A percentile compares a stretch with the other conserved stretches of the same genome.
phyloP scores from a whole-genome alignment of 192 early-diverging fungal species.

The Coemansia sp. region DNA sequence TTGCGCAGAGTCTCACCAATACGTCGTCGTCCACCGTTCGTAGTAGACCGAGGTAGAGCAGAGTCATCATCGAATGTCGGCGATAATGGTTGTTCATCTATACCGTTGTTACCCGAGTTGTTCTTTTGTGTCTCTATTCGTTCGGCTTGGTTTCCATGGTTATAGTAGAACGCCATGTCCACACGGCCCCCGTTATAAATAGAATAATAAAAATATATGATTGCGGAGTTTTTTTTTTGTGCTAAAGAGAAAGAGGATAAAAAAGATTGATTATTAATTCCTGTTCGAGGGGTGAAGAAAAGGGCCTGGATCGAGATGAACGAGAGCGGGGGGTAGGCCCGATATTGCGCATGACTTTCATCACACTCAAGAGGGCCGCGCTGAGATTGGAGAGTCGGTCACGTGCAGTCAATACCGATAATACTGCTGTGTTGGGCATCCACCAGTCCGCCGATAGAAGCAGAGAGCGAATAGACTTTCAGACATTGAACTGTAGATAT shows the following conservation, averaged over 20 bases:
- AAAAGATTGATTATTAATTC: too few species aligned
- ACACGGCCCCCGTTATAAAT: neutral
- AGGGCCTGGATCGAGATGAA: too few species aligned
- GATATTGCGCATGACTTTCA: too few species aligned
- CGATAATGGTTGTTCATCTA: constrained; percentile 1
- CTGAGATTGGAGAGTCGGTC: neutral
- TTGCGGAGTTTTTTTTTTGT: neutral
- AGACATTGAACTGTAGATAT: too few species aligned
- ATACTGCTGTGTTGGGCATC: too few species aligned
- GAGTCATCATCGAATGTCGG: constrained; percentile 3
- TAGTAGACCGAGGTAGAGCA: neutral
- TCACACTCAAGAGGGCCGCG: too few species aligned
- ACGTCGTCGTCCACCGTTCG: neutral
- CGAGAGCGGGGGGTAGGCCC: too few species aligned
- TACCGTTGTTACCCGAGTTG: neutral
- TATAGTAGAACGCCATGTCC: constrained; percentile 52
- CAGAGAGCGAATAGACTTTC: neutral
- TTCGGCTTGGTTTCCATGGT: constrained; percentile 32
- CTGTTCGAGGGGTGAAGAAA: too few species aligned
- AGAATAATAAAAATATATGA: neutral
- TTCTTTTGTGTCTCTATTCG: constrained; percentile 18
- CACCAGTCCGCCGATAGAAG: too few species aligned
- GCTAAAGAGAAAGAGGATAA: neutral
- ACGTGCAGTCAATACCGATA: too few species aligned
- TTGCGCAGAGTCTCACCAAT: constrained; percentile 28